Base-by-base conservation (phyloP, 768 basidiomycete genomes). In the Daedaleopsis nitida region DNA sequence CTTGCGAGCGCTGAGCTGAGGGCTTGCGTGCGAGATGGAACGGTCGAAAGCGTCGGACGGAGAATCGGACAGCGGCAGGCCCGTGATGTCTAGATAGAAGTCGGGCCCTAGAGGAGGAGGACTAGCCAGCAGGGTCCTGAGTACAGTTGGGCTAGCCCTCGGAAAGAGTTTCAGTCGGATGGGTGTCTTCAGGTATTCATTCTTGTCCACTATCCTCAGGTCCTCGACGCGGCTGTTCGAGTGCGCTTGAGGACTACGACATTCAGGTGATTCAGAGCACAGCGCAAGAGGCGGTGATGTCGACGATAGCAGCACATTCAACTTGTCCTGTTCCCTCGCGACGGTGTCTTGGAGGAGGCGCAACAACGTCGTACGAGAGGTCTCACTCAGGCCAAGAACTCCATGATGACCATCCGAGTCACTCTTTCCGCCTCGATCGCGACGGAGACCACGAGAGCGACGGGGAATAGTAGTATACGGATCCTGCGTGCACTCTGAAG, bases 31-130 rank as follows among this genome's bases (percentile, higher is more conserved):
- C 11, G 39, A 42, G 39, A 42, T 24, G 11, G 47, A 23, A 32
- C 27, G 27, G 47, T 21, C 47, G 19, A 13, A 4, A 23, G 21
- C 23, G 2, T 55, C 43, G 2, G 56, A 52, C 21, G 59, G 52
- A 13, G 55, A 60, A 19, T 59, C 63, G 2, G 53, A 50, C 13
- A 58, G 59, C 12, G 44, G 48, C 17, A 54, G 21, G 37, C 53
- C 54, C 23, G 38, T 51, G 11, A 59, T 34, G 5, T 38, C 19
- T 14, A 43, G 38, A 37, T 59, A 60, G 32, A 37, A 42, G 38
- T 65, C 58, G 8, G 59, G 48, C 12, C 64, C 60, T 24, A 58
- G 21, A n/a, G 65, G 55, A 23, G 64, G 65, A 5, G 65, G 62
- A 6, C 24, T 50, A 23, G 27, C 27, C 27, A 65, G 35, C 13